phyloP scores from a whole-genome alignment of 371 early-diverging fungal genomes.

The Lichtheimia ramosa region DNA sequence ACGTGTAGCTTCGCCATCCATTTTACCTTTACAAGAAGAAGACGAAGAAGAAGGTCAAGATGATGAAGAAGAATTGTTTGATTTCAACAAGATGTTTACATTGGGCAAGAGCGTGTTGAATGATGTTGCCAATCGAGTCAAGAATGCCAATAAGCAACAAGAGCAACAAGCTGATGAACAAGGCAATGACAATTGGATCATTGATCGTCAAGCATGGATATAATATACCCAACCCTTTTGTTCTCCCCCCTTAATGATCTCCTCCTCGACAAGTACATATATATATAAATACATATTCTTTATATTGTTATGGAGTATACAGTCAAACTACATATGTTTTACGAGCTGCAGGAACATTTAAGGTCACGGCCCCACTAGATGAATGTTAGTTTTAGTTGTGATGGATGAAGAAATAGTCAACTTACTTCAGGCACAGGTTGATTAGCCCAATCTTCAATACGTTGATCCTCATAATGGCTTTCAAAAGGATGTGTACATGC shows the following conservation, averaged over 20 bases:
- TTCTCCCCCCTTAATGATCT: background rate
- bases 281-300: background rate
- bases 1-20: background rate
- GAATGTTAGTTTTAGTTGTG: background rate
- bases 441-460: slow-evolving; percentile 32
- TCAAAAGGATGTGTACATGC: slow-evolving; percentile 61
- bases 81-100: slow-evolving; percentile 40
- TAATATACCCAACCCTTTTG: background rate
- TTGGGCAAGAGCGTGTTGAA: slow-evolving; percentile 44
- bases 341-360: slow-evolving; percentile 64
- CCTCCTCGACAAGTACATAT: background rate
- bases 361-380: slow-evolving; percentile 56
- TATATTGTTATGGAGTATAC: background rate
- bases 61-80: slow-evolving; percentile 38
- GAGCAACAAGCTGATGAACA: background rate
- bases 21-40: slow-evolving; percentile 7
- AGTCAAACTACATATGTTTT: background rate
- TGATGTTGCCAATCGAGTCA: slow-evolving; percentile 35
- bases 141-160: slow-evolving; percentile 18
- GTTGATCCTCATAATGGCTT: slow-evolving; percentile 38
- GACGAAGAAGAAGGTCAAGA: slow-evolving; percentile 13
- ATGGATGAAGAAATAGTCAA: background rate
- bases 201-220: slow-evolving; percentile 16
- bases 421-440: slow-evolving; percentile 36
- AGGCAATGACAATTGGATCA: slow-evolving; percentile 10